Percentiles rank a stretch among this genome's conserved stretches.
These are phyloP conservation scores for Sphagnurus paluster DNA, from an alignment of 1,284 basidiomycete genomes.

Conservation along the genomic window DNA sequence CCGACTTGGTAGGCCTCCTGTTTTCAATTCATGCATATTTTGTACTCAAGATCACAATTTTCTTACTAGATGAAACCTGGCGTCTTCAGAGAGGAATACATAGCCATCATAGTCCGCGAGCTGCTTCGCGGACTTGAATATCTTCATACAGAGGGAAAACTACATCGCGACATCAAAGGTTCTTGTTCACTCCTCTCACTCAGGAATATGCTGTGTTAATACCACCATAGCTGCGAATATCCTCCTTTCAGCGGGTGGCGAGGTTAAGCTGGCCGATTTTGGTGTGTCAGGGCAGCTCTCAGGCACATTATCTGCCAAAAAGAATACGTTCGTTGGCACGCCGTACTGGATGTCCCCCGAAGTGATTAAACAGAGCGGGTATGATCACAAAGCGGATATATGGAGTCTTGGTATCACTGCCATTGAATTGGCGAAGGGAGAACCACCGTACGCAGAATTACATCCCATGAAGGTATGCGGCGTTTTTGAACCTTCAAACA, in stretches of 20 bases:
- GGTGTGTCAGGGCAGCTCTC: constrained; percentile 99
- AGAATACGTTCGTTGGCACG: constrained; percentile 98
- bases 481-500: no score
- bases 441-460: constrained; percentile 95
- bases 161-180: constrained; percentile 99
- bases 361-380: constrained; percentile 99
- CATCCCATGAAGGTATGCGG: constrained; percentile 93
- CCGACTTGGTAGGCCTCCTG: constrained; percentile 63
- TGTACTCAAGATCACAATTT: not conserved
- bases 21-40: constrained; percentile 7
- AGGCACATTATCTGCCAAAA: constrained; percentile 94
- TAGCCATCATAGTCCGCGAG: constrained; percentile 95
- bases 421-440: constrained; percentile 96
- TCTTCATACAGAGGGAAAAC: constrained; percentile 92
- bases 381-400: constrained; percentile 98
- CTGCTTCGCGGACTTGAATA: constrained; percentile 93
- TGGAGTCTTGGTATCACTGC: constrained; percentile 97
- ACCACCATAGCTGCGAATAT: constrained; percentile 83
- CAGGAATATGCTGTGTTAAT: not conserved
- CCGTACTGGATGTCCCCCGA: constrained; percentile 99
- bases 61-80: constrained; percentile 90
- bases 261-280: constrained; percentile 98
- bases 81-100: constrained; percentile 96
- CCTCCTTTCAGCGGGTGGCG: constrained; percentile 89
- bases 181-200: constrained; percentile 14